Evolutionary conservation across 139 green algal species (phyloP), one percentile per base, ranked within the genome.

Genomic region (Nannochloris sp.): DNA sequence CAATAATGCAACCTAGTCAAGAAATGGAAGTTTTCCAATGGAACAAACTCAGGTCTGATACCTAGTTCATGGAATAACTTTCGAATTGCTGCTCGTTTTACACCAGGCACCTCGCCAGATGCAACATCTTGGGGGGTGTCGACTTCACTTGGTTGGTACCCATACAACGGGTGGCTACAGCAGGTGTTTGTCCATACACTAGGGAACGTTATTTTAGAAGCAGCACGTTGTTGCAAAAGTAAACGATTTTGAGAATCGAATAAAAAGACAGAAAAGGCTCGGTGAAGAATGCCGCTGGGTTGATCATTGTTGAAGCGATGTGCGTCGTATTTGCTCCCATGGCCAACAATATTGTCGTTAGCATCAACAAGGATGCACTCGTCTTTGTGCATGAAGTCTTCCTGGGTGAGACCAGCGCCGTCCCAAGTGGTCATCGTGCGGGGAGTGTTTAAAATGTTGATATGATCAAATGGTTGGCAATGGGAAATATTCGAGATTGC

Each of bases 171-270:
- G 75, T 99, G 93, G 57, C 71, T 89, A 84, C 93, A 99, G 80
- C 93, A 98, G 0, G 93, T 97, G 80, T 99, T 99, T 42, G 92
- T 98, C 92, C 92, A 97, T 42, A 95, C 85, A 2, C 62, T 65
- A 13, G 93, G 93, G 62, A 99, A 99, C 0, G 93, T 99, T 45
- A 99, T 92, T 68, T 99, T 98, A 64, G 24, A 48, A 4, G 59
- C 64, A 0, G 89, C 89, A 0, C 89, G 76, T 80, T 95, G 84
- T 80, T 98, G 93, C 56, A 99, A 78, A 56, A 98, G 79, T 31
- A 98, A 85, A 39, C 81, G 60, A 54, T 90, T 83, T 14, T 90
- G 47, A 0, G 62, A 65, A 68, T 97, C 76, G 75, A 99, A 99
- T 4, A 99, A 72, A 70, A 99, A 99, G 3, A 99, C 91, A 42